These are phyloP conservation scores for Papiliotrema nemorosa DNA, from an alignment of 1,284 basidiomycete genomes.

Conservation along the genomic window DNA sequence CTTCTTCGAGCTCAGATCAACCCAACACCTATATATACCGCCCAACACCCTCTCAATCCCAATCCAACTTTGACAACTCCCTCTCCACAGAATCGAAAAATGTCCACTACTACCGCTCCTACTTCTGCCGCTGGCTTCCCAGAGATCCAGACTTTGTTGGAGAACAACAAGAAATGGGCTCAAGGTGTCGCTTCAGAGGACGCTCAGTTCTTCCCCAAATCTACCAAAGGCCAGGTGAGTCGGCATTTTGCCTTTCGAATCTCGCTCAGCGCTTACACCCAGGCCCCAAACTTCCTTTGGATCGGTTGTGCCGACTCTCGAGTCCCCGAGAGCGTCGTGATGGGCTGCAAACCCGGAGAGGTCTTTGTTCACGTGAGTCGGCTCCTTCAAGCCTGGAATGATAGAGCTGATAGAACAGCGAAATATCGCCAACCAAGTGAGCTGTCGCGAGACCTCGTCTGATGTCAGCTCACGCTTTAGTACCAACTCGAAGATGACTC, in stretches of 20 bases:
- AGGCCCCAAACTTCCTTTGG: constrained; percentile 46
- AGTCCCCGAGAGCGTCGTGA: constrained; percentile 45
- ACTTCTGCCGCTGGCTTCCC: constrained; percentile 8
- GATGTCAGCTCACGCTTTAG: constrained; percentile 51
- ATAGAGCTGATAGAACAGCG: constrained; percentile 34
- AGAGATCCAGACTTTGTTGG: constrained; percentile 23
- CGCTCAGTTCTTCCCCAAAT: constrained; percentile 33
- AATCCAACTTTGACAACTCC: neutral
- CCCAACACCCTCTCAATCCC: neutral
- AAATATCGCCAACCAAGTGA: constrained; percentile 61
- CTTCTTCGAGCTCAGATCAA: too few species aligned
- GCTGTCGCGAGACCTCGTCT: neutral
- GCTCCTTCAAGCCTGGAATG: too few species aligned
- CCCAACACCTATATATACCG: neutral
- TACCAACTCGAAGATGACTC: constrained; percentile 75
- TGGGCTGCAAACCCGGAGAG: constrained; percentile 57
- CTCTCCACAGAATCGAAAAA: neutral
- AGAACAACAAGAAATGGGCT: constrained; percentile 41
- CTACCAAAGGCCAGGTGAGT: constrained; percentile 42
- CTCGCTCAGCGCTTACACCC: constrained; percentile 1
- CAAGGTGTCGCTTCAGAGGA: constrained; percentile 22
- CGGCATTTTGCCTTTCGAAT: neutral
- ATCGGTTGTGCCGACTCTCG: constrained; percentile 49
- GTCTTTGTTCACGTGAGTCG: constrained; percentile 59
- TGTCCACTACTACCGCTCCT: neutral